Evolutionary conservation across 2,329 filamentous ascomycete genomes (phyloP), one percentile per base, ranked within the genome.

Genomic region (Ophiostoma australiae): DNA sequence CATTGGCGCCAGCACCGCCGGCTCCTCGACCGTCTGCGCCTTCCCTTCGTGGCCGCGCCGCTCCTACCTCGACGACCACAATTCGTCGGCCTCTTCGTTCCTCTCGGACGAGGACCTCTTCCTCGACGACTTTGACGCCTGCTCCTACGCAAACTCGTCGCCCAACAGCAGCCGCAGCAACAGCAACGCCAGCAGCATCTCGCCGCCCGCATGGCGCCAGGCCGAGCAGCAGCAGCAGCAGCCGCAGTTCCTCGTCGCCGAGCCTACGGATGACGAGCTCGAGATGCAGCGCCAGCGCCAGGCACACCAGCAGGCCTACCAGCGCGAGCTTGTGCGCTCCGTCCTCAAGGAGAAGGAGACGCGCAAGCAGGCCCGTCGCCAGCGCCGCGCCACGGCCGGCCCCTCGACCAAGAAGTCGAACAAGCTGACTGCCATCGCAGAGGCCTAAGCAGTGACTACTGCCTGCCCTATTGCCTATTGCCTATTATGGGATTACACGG

Each of bases 71-170:
- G 76, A 77, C 70, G 78, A 79, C 72, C 61, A 33, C 55, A 31
- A 37, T 11, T 48, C 33, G 31, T 52, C 52, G 10, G 67, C 85
- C 23, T 84, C 84, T 2, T 86, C 85, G 0, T 87, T 84, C 78
- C 82, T 89, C 73, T 88, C 86, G 61, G 87, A 90, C 80, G 87
- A 89, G 79, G 87, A 89, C 75, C 84, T 89, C 70, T 85, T 87
- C 78, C 82, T 85, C 77, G 82, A 84, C 74, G 79, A 81, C 74
- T 39, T 66, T n/a, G 80, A 78, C 78, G 84, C 82, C 78, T 78
- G 83, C 69, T 82, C 81, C 1, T 67, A 20, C 15, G 39, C 37
- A 31, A 31, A 31, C 37, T 67, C 66, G 65, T 27, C 27, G 27
- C 15, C 58, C 58, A 67, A 20, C 66, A 79, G 78, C 76, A 76